Evolutionary conservation across 2,329 filamentous ascomycete species (phyloP).

Genomic region (Rosellinia necatrix): DNA sequence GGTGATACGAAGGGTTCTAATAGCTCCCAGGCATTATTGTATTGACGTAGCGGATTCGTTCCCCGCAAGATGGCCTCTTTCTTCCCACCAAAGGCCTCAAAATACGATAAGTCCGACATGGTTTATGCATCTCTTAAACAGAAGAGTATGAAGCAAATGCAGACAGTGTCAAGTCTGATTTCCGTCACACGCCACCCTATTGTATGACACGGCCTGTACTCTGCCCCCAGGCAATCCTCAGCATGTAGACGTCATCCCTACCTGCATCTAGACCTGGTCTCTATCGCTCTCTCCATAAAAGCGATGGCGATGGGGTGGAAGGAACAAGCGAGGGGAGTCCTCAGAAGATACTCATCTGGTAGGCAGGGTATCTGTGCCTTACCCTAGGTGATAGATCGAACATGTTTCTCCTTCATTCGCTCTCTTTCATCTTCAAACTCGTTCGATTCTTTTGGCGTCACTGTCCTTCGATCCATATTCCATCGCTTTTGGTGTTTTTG

Average conservation of each 20-base stretch:
- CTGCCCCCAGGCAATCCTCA: constrained; percentile 1
- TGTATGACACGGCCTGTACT: too few relatives aligned
- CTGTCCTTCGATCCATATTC: constrained; percentile 21
- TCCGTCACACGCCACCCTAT: too few relatives aligned
- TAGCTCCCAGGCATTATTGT: too few relatives aligned
- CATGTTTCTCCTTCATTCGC: not conserved
- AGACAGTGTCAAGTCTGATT: too few relatives aligned
- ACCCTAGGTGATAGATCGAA: not conserved
- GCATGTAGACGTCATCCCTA: constrained; percentile 9
- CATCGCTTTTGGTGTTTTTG: constrained; percentile 40
- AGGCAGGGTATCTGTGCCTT: not conserved
- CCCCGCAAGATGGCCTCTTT: too few relatives aligned
- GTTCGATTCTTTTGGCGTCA: constrained; percentile 30
- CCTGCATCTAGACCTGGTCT: constrained; percentile 2
- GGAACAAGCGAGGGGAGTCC: not conserved
- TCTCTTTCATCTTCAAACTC: constrained; percentile 9
- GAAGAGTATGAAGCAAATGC: too few relatives aligned
- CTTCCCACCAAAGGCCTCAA: too few relatives aligned
- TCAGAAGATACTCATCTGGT: not conserved
- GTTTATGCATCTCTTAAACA: too few relatives aligned
- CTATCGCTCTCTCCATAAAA: not conserved
- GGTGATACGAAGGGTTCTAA: too few relatives aligned
- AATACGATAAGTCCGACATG: too few relatives aligned
- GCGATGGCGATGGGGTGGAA: constrained; percentile 2
- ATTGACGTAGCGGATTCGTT: too few relatives aligned